Evolutionary conservation across 306 rosid species (phyloP), one percentile per base, ranked within the genome.

Genomic region (Acmispon strigosus): DNA sequence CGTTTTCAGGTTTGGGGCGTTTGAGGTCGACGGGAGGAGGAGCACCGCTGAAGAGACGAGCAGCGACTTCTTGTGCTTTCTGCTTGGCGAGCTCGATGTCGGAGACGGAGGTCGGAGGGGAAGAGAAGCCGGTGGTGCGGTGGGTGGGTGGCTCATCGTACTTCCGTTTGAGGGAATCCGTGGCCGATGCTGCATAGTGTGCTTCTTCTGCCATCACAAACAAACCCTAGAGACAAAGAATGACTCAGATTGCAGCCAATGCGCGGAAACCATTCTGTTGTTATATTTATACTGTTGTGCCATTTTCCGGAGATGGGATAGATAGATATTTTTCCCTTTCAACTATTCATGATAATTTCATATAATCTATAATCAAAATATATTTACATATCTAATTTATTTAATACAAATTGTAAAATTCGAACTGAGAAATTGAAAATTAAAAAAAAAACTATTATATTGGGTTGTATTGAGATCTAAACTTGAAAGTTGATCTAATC

Each of bases 11-110:
- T 74, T 95, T 90, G 7, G 89, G 59, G 0, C 97, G 98, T 78
- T 94, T 94, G 67, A 78, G 70, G 13, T 90, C 96, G 5, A 76
- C 64, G 6, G 69, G 71, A 8, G 32, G 32, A 27, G 61, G 74
- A 19, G 81, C 82, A 6, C 72, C 84, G 3, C 65, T 84, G 66
- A 80, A 81, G 71, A 94, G 80, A 1, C 97, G 96, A 68, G 99
- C 92, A 7, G 99, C 99, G 41, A 86, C 85, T 85, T 90, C 99
- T 80, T 94, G 99, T 6, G 97, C 97, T 1, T 85, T 84, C 78
- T 82, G 96, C 80, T 91, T 94, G 66, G 99, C 97, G 17, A 87
- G 82, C 61, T 86, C 83, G 72, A 91, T 77, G 59, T 78, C 98
- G 42, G 87, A 82, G 29, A 80, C 78, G 1, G 37, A 0, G 37